Conservation (phyloP, 2,329 filamentous ascomycete genomes). For the Claviceps spartinae region DNA sequence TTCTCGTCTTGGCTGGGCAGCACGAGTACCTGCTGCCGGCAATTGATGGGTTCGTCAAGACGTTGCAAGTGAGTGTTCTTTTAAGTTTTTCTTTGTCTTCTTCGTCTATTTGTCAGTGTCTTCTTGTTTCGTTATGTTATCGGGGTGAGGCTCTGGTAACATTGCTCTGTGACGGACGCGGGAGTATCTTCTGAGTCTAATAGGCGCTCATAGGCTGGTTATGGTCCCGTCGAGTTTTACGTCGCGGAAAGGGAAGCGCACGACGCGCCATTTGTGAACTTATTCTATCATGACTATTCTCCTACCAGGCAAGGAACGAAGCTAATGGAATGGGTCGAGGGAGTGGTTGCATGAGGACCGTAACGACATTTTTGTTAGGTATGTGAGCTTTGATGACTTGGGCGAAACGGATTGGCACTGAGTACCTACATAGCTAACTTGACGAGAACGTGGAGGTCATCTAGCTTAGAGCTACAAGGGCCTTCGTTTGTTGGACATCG, state of each 20-base stretch:
- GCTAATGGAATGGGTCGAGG: conserved; percentile 9
- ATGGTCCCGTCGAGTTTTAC: conserved; percentile 8
- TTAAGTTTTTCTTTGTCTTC: not conserved
- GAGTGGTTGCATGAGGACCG: not conserved
- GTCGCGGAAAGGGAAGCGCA: conserved; percentile 9
- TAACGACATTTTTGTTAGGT: not conserved
- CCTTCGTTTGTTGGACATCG: too few relatives aligned
- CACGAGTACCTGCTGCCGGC: conserved; percentile 10
- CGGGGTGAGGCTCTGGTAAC: not conserved
- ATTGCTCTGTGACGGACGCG: not conserved
- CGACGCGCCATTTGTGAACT: conserved; percentile 10
- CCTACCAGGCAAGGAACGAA: conserved; percentile 11
- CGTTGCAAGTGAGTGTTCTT: conserved; percentile 7
- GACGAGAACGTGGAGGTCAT: too few relatives aligned
- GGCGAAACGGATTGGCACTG: too few relatives aligned
- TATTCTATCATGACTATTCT: conserved; percentile 4
- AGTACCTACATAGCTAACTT: too few relatives aligned
- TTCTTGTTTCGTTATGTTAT: not conserved
- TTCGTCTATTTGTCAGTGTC: not conserved
- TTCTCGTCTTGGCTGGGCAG: conserved; percentile 8
- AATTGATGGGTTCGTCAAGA: conserved; percentile 7
- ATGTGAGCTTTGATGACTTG: not conserved
- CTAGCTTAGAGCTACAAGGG: too few relatives aligned
- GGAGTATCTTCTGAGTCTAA: not conserved
- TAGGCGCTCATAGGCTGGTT: conserved; percentile 1